A percentile compares a stretch with the other conserved stretches of the same genome.
Conservation (phyloP, 1,139 yeast species). For the Saccharomyces uvarum region DNA sequence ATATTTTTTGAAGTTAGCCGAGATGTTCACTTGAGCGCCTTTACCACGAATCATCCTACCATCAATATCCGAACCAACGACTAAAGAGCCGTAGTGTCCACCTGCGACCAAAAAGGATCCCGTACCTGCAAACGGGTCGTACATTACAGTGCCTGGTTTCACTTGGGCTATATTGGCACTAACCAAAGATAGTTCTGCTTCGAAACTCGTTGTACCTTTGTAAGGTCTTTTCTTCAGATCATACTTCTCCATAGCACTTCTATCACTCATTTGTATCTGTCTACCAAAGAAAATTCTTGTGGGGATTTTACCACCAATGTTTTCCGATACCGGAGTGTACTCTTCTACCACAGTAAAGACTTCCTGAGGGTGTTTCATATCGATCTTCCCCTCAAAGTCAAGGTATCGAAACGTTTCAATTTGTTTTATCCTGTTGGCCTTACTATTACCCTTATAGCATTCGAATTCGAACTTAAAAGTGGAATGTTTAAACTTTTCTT, state of each 20-base stretch:
- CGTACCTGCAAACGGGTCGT: conserved; percentile 96
- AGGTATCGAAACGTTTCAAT: conserved; percentile 70
- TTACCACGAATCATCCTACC: conserved; percentile 78
- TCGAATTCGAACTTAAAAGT: conserved; percentile 79
- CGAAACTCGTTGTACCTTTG: conserved; percentile 95
- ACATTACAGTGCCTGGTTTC: conserved; percentile 54
- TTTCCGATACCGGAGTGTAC: conserved; percentile 43
- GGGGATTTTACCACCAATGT: conserved; percentile 48
- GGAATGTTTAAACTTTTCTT: conserved; percentile 33
- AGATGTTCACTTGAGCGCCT: conserved; percentile 39
- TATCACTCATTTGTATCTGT: conserved; percentile 54
- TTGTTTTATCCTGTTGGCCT: conserved; percentile 45
- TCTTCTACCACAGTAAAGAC: conserved; percentile 69
- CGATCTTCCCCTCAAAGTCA: conserved; percentile 67
- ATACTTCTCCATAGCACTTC: conserved; percentile 65
- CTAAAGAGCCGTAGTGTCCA: conserved; percentile 73
- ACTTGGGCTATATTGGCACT: conserved; percentile 84
- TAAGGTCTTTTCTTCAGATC: conserved; percentile 78
- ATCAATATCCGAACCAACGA: conserved; percentile 88
- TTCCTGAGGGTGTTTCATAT: conserved; percentile 72
- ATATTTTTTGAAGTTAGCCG: conserved; percentile 70
- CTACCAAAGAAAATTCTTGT: conserved; percentile 67
- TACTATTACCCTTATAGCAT: conserved; percentile 62
- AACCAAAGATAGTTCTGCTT: conserved; percentile 75
- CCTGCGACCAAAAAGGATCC: conserved; percentile 92